Conservation (phyloP, 176 grass and related monocot species). For the Rhynchospora tenuis region DNA sequence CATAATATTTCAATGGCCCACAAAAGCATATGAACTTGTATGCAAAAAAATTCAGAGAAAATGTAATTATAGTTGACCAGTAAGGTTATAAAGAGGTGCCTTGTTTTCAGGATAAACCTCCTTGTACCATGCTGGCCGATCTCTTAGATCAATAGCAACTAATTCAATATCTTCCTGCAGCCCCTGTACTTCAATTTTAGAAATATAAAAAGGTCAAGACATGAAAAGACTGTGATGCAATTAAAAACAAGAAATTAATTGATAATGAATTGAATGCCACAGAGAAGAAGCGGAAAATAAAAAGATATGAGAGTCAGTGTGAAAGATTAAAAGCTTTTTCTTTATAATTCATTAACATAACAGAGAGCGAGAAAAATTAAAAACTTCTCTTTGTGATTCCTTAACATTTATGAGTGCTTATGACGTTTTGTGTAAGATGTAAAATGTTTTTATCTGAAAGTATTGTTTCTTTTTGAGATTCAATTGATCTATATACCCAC, state of each 20-base stretch:
- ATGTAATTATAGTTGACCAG: neutral
- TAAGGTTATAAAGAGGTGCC: constrained; percentile 15
- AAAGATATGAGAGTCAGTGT: too few relatives aligned
- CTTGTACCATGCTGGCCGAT: constrained; percentile 76
- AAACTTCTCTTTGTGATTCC: too few relatives aligned
- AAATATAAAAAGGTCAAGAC: neutral
- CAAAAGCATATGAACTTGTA: neutral
- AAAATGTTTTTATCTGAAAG: too few relatives aligned
- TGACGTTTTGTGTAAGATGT: too few relatives aligned
- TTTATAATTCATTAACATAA: too few relatives aligned
- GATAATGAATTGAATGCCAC: too few relatives aligned
- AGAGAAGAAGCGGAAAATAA: too few relatives aligned
- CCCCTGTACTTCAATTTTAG: constrained; percentile 22
- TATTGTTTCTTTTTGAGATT: too few relatives aligned
- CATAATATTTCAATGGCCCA: neutral
- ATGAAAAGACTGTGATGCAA: neutral
- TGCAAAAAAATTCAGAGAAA: neutral
- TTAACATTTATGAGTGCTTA: too few relatives aligned
- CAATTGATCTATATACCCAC: too few relatives aligned
- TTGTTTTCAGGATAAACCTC: constrained; percentile 59
- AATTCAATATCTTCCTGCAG: constrained; percentile 46
- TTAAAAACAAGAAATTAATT: neutral
- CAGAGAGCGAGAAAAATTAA: too few relatives aligned
- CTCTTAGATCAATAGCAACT: constrained; percentile 35
- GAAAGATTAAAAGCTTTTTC: too few relatives aligned